phyloP scores from a whole-genome alignment of 345 rosid species.

The Dimocarpus longan region DNA sequence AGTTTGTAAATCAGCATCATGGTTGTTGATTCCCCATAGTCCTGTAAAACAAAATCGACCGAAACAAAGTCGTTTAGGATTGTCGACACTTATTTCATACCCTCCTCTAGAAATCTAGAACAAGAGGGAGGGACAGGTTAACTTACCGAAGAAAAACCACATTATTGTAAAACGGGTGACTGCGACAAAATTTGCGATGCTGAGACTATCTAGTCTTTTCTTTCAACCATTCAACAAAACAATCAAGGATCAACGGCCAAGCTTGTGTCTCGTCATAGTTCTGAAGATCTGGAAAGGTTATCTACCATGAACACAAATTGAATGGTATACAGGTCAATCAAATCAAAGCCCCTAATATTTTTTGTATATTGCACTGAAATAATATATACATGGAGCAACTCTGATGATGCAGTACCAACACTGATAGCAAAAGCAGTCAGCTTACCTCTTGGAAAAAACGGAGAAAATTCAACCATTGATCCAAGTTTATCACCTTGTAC shows the following conservation, averaged over 20 bases:
- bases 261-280: constrained; percentile 47
- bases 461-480: constrained; percentile 54
- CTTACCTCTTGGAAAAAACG: constrained; percentile 61
- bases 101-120: neutral
- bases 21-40: constrained; percentile 1
- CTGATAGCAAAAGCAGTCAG: neutral
- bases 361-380: neutral
- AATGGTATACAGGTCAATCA: neutral
- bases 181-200: neutral
- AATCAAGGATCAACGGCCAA: constrained; percentile 62
- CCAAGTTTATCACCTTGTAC: constrained; percentile 54
- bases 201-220: constrained; percentile 35
- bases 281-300: constrained; percentile 45
- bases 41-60: neutral
- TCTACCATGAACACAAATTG: constrained; percentile 30
- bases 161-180: neutral
- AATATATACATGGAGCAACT: too few relatives aligned
- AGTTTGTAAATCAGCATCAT: neutral
- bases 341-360: neutral
- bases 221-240: constrained; percentile 60
- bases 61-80: neutral
- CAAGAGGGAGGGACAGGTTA: neutral
- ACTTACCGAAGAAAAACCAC: neutral
- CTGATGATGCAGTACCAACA: neutral
- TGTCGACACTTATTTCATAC: neutral